Conservation (phyloP, 2,329 filamentous ascomycete species). For the Verticillium tricorpus region DNA sequence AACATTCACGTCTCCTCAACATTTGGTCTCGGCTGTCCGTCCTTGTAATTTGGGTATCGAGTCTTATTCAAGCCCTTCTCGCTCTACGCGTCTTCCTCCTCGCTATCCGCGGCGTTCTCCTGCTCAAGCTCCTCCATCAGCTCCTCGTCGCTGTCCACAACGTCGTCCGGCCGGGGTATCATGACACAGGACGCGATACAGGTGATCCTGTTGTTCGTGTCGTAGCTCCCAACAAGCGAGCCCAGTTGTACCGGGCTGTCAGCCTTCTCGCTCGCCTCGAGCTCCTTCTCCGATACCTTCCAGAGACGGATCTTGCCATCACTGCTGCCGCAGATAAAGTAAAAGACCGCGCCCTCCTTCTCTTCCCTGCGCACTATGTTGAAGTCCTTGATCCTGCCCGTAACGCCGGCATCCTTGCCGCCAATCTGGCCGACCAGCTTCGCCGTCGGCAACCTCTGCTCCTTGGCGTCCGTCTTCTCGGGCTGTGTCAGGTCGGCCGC, state of each 20-base stretch:
- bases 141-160: conserved; percentile 54
- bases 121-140: conserved; percentile 37
- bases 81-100: conserved; percentile 25
- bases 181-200: conserved; percentile 85
- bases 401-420: conserved; percentile 63
- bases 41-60: background rate
- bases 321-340: conserved; percentile 73
- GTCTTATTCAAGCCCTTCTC: background rate
- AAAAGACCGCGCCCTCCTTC: conserved; percentile 33
- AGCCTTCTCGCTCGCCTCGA: conserved; percentile 22
- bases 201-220: conserved; percentile 84
- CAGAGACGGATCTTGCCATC: conserved; percentile 83
- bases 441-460: conserved; percentile 47
- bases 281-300: conserved; percentile 46
- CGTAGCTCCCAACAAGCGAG: conserved; percentile 68
- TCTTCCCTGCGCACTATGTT: conserved; percentile 49
- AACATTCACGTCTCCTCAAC: background rate
- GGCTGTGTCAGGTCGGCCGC: conserved; percentile 36
- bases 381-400: conserved; percentile 84
- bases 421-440: conserved; percentile 73
- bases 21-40: background rate
- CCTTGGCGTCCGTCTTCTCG: conserved; percentile 18
- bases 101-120: conserved; percentile 28
- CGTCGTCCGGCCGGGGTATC: conserved; percentile 61
- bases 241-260: conserved; percentile 44